Evolutionary conservation across 306 rosid species (phyloP), one percentile per base, ranked within the genome.

Genomic region (Vigna mungo): DNA sequence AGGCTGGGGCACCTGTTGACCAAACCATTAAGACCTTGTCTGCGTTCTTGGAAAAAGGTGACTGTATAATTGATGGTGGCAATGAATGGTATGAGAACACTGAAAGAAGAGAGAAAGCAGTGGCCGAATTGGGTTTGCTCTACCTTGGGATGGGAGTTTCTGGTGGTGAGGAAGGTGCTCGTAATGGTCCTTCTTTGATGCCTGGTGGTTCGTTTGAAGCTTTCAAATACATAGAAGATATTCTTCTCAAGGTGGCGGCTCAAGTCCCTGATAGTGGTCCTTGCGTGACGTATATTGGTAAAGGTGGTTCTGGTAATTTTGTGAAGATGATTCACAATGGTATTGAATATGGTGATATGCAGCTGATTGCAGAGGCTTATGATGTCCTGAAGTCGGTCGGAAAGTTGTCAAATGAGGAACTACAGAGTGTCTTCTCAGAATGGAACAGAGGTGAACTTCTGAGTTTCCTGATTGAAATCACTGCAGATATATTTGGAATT

Each of bases 71-170:
- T 81, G 96, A 93, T 48, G 98, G 98, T 48, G 98, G 98, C 77
- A 93, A 93, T 59, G 98, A 93, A 83, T 93, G 98, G 98, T 93
- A 93, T 5, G 98, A 93, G 85, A 93, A 91, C 84, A 93, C 98
- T 7, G 98, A 93, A 79, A 90, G 98, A 87, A 87, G 98, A 82
- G 90, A 77, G 82, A 91, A 91, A 66, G 96, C 72, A 1, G 68
- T 76, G 84, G 85, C 91, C 4, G 92, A 93, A 67, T 71, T 86
- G 87, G 96, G 98, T 72, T 81, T 93, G 48, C 96, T 91, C 53
- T 93, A 93, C 91, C 96, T 93, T 46, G 97, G 98, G 14, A 93
- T 91, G 94, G 97, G 98, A 63, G 98, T 93, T 83, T 93, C 98
- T 63, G 98, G 97, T 47, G 98, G 98, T 23, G 98, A 93, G 85